phyloP scores from a whole-genome alignment of 164 flowering plant species.

The Umbellularia californica region DNA sequence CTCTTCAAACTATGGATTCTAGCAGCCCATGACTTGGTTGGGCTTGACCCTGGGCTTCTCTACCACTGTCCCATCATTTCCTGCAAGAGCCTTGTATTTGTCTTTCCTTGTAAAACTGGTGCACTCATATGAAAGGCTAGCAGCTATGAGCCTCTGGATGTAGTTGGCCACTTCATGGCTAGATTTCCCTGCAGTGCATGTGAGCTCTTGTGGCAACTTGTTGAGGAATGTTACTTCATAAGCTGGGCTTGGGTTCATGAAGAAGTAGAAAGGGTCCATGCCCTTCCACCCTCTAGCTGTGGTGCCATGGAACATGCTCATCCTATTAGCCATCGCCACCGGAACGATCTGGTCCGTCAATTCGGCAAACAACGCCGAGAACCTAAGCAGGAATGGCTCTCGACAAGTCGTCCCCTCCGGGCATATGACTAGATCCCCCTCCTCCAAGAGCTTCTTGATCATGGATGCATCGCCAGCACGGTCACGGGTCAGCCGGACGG shows the following conservation, averaged over 20 bases:
- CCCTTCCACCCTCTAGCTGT: slow-evolving; percentile 78
- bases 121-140: slow-evolving; percentile 56
- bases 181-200: slow-evolving; percentile 43
- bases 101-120: slow-evolving; percentile 70
- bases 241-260: slow-evolving; percentile 73
- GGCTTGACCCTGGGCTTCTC: slow-evolving; percentile 17
- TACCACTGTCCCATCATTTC: slow-evolving; percentile 54
- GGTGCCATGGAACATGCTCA: slow-evolving; percentile 72
- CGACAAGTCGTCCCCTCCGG: slow-evolving; percentile 77
- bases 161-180: slow-evolving; percentile 74
- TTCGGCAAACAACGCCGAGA: slow-evolving; percentile 60
- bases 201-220: slow-evolving; percentile 47
- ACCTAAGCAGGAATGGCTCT: slow-evolving; percentile 60
- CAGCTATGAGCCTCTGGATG: slow-evolving; percentile 60
- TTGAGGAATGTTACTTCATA: slow-evolving; percentile 63
- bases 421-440: slow-evolving; percentile 66
- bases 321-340: slow-evolving; percentile 52
- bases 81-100: slow-evolving; percentile 61
- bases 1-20: background rate
- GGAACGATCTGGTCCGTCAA: slow-evolving; percentile 59
- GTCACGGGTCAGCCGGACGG: slow-evolving; percentile 56
- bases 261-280: slow-evolving; percentile 66
- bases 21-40: slow-evolving; percentile 32
- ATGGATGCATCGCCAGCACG: slow-evolving; percentile 51
- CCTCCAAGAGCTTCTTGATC: slow-evolving; percentile 50